A percentile compares a stretch with the other conserved stretches of the same genome.
Conservation (phyloP, 495 filamentous ascomycete species). For the Pyrenula aspistea region DNA sequence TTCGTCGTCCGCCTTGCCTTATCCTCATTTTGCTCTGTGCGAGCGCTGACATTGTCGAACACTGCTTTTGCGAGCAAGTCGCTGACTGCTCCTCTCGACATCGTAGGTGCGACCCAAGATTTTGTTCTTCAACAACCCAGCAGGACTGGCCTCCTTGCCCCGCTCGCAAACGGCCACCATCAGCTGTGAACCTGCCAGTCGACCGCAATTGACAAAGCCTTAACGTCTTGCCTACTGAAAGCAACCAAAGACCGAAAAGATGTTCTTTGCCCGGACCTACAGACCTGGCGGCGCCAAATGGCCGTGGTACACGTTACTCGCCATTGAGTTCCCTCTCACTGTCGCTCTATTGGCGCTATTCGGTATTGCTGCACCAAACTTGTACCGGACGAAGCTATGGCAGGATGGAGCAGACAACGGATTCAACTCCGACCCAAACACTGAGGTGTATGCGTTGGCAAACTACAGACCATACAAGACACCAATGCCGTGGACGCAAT, state of each 20-base stretch:
- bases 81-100: not conserved
- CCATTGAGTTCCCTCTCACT: constrained; percentile 55
- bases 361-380: constrained; percentile 67
- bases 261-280: not conserved
- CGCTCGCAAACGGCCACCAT: not conserved
- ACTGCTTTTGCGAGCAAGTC: not conserved
- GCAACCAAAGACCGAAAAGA: not conserved
- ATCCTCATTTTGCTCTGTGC: too few species aligned
- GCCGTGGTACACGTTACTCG: constrained; percentile 34
- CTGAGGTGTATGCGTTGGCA: constrained; percentile 62
- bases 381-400: constrained; percentile 73
- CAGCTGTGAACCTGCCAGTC: not conserved
- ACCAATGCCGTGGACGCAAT: constrained; percentile 72
- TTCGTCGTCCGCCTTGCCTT: not conserved
- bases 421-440: constrained; percentile 70
- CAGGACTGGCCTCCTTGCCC: not conserved
- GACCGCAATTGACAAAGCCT: not conserved
- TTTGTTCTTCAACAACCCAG: not conserved
- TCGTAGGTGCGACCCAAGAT: not conserved
- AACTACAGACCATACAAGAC: constrained; percentile 55
- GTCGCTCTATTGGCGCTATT: constrained; percentile 66
- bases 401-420: constrained; percentile 63
- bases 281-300: not conserved
- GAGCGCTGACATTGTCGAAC: too few species aligned
- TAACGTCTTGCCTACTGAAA: too few species aligned